phyloP scores from a whole-genome alignment of 306 rosid genomes.

The Fagus crenata region DNA sequence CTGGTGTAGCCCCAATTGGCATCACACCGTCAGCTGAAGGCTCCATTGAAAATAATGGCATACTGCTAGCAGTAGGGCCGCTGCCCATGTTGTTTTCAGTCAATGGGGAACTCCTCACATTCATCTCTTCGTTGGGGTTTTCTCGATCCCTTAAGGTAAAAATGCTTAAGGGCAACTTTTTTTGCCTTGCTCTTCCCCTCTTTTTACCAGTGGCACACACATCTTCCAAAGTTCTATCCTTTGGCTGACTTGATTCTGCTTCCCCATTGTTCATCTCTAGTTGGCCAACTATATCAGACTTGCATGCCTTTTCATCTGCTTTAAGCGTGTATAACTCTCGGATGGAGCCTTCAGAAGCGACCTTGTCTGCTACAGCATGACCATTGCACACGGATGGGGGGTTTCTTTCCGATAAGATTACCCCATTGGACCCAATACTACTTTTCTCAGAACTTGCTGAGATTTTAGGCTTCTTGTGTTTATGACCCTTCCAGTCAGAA shows the following conservation, averaged over 20 bases:
- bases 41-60: constrained; percentile 59
- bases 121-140: constrained; percentile 59
- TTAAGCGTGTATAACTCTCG: constrained; percentile 57
- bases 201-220: constrained; percentile 57
- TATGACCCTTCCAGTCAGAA: constrained; percentile 59
- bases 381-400: constrained; percentile 54
- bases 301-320: constrained; percentile 49
- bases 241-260: constrained; percentile 68
- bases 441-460: constrained; percentile 53
- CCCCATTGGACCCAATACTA: constrained; percentile 49
- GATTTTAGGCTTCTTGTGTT: constrained; percentile 64
- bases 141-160: constrained; percentile 64
- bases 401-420: constrained; percentile 42
- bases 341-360: constrained; percentile 50
- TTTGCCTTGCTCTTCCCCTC: constrained; percentile 90
- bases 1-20: constrained; percentile 62
- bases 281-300: constrained; percentile 48
- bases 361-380: constrained; percentile 44
- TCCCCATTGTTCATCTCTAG: constrained; percentile 51
- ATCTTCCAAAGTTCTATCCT: constrained; percentile 55
- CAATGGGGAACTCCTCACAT: constrained; percentile 41
- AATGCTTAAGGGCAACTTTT: constrained; percentile 78
- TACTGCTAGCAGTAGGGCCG: constrained; percentile 44
- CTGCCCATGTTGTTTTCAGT: constrained; percentile 49
- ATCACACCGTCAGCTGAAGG: constrained; percentile 53